These are phyloP conservation scores for Rutstroemia sp. DNA, from an alignment of 2,329 filamentous ascomycete genomes.

Conservation along the genomic window DNA sequence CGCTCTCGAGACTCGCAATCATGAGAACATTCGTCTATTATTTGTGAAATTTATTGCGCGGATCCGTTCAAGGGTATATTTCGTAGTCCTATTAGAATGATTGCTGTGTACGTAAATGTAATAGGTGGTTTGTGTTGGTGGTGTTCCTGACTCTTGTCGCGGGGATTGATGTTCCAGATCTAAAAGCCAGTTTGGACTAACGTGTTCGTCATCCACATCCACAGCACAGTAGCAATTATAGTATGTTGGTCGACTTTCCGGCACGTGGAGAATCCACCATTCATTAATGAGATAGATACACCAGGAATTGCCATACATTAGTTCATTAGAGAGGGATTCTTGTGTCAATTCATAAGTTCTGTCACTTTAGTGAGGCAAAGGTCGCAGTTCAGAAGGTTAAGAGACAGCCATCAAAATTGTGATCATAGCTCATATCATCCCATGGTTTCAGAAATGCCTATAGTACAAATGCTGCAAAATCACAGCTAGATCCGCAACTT, in stretches of 20 bases:
- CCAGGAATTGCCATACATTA: background rate
- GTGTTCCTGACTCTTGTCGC: background rate
- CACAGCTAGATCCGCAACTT: background rate
- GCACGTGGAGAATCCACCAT: slow-evolving; percentile 6
- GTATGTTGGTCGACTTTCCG: background rate
- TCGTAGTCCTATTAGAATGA: background rate
- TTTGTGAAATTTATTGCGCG: slow-evolving; percentile 1
- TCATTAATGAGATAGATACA: background rate
- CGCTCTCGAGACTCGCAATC: slow-evolving; percentile 17
- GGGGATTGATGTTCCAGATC: slow-evolving; percentile 9
- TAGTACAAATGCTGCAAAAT: background rate
- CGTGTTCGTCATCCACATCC: slow-evolving; percentile 9
- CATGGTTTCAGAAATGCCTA: no score
- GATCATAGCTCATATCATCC: no score
- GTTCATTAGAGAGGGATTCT: no score
- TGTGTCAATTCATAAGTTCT: no score
- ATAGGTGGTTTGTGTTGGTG: background rate
- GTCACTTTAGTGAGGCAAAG: no score
- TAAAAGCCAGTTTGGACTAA: slow-evolving; percentile 6
- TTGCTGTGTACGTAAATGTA: background rate
- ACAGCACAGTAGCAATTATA: slow-evolving; percentile 3
- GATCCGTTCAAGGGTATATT: background rate
- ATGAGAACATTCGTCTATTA: slow-evolving; percentile 17
- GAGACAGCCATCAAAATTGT: no score
- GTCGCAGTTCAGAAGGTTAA: no score